A percentile compares a stretch with the other conserved stretches of the same genome.
phyloP scores from a whole-genome alignment of 2,329 filamentous ascomycete species.

The Stachybotrys chartarum region DNA sequence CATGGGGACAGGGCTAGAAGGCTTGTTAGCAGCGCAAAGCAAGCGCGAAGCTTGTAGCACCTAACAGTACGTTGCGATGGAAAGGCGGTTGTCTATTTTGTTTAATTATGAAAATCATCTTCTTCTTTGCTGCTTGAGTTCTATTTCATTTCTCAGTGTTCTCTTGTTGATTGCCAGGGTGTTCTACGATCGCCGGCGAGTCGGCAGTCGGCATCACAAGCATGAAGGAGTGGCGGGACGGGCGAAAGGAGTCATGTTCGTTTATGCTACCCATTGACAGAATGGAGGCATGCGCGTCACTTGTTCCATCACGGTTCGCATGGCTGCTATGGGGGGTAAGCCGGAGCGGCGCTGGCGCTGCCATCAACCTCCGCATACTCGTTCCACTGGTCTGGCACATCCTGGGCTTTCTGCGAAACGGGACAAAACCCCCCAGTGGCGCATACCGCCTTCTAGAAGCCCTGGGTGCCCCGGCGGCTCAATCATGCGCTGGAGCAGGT shows the following conservation, averaged over 20 bases:
- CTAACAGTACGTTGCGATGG: conserved; percentile 22
- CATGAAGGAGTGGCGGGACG: background rate
- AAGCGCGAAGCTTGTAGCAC: conserved; percentile 16
- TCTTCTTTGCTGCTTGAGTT: conserved; percentile 2
- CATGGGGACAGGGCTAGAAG: conserved; percentile 11
- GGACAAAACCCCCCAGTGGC: background rate
- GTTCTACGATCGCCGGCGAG: background rate
- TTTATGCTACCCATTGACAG: background rate
- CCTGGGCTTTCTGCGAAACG: background rate
- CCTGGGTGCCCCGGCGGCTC: background rate
- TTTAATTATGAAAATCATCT: conserved; percentile 41
- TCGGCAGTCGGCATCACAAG: background rate
- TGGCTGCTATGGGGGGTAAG: no score
- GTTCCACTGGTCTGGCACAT: no score
- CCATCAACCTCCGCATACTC: no score
- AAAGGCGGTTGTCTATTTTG: conserved; percentile 40
- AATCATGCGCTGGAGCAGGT: background rate
- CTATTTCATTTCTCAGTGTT: conserved; percentile 1
- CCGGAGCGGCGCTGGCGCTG: no score
- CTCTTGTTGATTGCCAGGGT: background rate
- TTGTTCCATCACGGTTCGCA: no score
- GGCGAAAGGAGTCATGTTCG: background rate
- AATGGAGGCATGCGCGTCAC: no score
- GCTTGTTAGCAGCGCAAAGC: conserved; percentile 9
- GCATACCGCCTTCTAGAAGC: background rate